A percentile compares a stretch with the other conserved stretches of the same genome.
phyloP scores from a whole-genome alignment of 2,329 filamentous ascomycete genomes.

The Aureobasidium zeae region DNA sequence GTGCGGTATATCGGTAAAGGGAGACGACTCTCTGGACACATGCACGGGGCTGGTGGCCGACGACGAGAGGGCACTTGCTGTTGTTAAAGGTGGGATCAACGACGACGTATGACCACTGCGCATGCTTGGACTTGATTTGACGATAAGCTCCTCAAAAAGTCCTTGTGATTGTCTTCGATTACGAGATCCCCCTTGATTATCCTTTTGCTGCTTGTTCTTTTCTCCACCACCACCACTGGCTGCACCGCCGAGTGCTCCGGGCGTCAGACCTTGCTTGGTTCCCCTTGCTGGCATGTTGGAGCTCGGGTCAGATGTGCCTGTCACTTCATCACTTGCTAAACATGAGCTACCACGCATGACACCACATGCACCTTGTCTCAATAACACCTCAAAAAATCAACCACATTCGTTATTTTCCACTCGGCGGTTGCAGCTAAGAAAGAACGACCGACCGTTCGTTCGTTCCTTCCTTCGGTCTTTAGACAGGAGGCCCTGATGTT shows the following conservation, averaged over 20 bases:
- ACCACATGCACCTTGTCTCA: no score
- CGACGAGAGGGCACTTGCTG: background rate
- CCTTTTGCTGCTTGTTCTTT: no score
- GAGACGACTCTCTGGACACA: conserved; percentile 25
- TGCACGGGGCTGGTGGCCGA: conserved; percentile 18
- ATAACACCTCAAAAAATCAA: no score
- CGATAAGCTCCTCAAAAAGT: conserved; percentile 2
- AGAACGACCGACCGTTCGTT: no score
- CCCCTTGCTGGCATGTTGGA: background rate
- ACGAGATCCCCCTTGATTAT: conserved; percentile 10
- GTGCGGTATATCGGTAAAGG: conserved; percentile 24
- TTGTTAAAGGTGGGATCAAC: background rate
- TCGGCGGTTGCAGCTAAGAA: no score
- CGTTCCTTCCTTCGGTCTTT: no score
- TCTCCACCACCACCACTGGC: no score
- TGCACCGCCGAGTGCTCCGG: conserved; percentile 10
- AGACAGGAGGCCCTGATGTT: conserved; percentile 1
- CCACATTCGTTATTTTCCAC: no score
- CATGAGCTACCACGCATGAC: no score
- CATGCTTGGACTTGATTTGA: conserved; percentile 10
- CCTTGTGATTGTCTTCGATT: conserved; percentile 14
- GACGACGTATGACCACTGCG: conserved; percentile 5
- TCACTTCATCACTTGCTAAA: no score
- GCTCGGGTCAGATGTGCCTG: no score
- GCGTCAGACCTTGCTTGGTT: background rate